phyloP scores from a whole-genome alignment of 192 early-diverging fungal species.

The Piromyces sp. region DNA sequence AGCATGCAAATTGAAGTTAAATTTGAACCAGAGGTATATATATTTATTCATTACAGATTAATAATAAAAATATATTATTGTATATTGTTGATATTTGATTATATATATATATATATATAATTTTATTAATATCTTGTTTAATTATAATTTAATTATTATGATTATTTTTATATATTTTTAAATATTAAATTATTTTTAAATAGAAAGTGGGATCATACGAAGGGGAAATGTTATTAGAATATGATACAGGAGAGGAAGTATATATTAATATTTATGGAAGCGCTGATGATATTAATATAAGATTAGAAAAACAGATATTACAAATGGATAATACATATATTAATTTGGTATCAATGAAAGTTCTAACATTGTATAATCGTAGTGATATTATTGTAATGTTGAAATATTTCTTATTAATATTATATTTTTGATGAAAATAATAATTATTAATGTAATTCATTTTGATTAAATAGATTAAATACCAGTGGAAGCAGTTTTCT shows the following conservation, averaged over 20 bases:
- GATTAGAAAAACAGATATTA: constrained; percentile 25
- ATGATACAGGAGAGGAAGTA: constrained; percentile 28
- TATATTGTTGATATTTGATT: too few species aligned
- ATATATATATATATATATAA: too few species aligned
- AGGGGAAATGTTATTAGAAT: constrained; percentile 16
- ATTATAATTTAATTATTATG: too few species aligned
- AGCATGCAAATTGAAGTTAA: constrained; percentile 26
- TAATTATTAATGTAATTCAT: too few species aligned
- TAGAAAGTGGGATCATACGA: constrained; percentile 23
- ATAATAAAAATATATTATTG: too few species aligned
- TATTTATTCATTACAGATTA: too few species aligned
- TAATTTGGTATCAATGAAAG: constrained; percentile 18
- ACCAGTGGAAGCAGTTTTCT: constrained; percentile 31
- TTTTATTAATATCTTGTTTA: too few species aligned
- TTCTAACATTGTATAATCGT: constrained; percentile 22
- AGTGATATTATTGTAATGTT: constrained; percentile 32
- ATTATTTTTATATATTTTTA: too few species aligned
- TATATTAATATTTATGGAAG: constrained; percentile 13
- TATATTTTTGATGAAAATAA: too few species aligned
- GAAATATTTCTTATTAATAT: too few species aligned
- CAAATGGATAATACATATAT: constrained; percentile 34
- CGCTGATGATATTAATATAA: constrained; percentile 29
- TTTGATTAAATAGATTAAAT: constrained; percentile 15
- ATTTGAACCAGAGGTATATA: constrained; percentile 26
- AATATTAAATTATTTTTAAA: background rate